Evolutionary conservation across 768 basidiomycete genomes (phyloP).

Genomic region (Nidularia sp.): DNA sequence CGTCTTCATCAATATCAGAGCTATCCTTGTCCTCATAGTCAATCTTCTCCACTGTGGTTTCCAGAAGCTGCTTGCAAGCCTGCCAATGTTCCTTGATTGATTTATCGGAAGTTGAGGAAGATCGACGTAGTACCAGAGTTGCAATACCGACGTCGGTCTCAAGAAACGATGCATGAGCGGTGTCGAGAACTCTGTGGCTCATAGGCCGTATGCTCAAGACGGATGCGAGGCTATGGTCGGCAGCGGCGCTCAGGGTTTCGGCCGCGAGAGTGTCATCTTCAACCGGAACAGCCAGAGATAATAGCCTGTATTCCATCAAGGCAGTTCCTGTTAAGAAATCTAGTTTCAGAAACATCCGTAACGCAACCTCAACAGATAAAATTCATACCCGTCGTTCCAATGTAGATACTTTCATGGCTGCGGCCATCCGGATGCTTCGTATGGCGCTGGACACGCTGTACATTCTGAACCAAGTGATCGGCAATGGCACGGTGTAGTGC

Average conservation of each 20-base stretch:
- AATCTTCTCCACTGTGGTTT: conserved; percentile 2
- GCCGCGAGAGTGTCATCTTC: neutral
- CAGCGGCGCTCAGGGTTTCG: conserved; percentile 6
- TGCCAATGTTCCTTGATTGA: conserved; percentile 13
- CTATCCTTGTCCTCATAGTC: conserved; percentile 4
- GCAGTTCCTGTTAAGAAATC: conserved; percentile 4
- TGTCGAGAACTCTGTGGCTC: conserved; percentile 5
- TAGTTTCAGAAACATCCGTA: neutral
- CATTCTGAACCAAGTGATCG: conserved; percentile 12
- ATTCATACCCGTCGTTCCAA: conserved; percentile 18
- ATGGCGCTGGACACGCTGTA: conserved; percentile 16
- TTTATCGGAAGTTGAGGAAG: conserved; percentile 13
- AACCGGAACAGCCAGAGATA: conserved; percentile 1
- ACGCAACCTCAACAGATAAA: neutral
- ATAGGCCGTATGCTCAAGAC: neutral
- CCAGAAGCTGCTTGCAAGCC: conserved; percentile 17
- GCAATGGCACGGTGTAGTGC: neutral
- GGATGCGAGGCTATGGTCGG: conserved; percentile 2
- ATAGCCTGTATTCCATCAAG: conserved; percentile 10
- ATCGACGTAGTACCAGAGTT: conserved; percentile 26
- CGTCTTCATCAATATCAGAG: conserved; percentile 31
- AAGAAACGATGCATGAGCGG: conserved; percentile 25
- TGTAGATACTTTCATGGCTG: conserved; percentile 18
- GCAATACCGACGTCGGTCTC: conserved; percentile 36
- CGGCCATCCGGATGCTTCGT: conserved; percentile 5